Percentiles rank a stretch among this genome's conserved stretches.
Evolutionary conservation across 2,329 filamentous ascomycete species (phyloP).

Genomic region (Talaromyces albobiverticillius): DNA sequence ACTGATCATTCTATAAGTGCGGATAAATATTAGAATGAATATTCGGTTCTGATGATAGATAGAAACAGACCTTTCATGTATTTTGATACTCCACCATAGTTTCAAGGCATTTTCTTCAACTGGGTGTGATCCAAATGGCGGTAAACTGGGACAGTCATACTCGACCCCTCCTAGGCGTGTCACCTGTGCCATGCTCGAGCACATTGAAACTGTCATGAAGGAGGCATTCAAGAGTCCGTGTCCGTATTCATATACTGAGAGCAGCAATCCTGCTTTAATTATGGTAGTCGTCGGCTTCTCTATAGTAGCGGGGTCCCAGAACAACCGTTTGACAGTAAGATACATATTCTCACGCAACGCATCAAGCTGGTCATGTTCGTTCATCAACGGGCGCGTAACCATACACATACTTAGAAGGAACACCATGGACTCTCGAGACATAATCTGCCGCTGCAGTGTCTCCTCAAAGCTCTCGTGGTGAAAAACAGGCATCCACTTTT

Average conservation of each 20-base stretch:
- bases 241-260: conserved; percentile 14
- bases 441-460: neutral
- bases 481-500: conserved; percentile 11
- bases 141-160: neutral
- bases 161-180: neutral
- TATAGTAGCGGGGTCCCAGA: conserved; percentile 9
- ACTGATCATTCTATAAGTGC: conserved; percentile 6
- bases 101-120: conserved; percentile 1
- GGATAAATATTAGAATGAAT: neutral
- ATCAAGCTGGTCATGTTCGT: neutral
- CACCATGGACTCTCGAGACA: conserved; percentile 1
- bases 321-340: conserved; percentile 1
- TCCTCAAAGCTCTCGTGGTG: too few relatives aligned
- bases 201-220: conserved; percentile 9
- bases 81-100: conserved; percentile 10
- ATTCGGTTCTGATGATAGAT: neutral
- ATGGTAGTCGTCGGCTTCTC: neutral
- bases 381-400: conserved; percentile 5
- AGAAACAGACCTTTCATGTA: conserved; percentile 9
- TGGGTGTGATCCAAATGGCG: neutral
- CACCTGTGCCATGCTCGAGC: conserved; percentile 12
- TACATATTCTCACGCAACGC: conserved; percentile 7
- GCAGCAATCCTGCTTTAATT: conserved; percentile 7
- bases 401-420: conserved; percentile 10
- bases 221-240: conserved; percentile 9